Percentiles rank a stretch among this genome's conserved stretches.
Conservation (phyloP, 1,139 yeast genomes). For the Yamadazyma sp. region DNA sequence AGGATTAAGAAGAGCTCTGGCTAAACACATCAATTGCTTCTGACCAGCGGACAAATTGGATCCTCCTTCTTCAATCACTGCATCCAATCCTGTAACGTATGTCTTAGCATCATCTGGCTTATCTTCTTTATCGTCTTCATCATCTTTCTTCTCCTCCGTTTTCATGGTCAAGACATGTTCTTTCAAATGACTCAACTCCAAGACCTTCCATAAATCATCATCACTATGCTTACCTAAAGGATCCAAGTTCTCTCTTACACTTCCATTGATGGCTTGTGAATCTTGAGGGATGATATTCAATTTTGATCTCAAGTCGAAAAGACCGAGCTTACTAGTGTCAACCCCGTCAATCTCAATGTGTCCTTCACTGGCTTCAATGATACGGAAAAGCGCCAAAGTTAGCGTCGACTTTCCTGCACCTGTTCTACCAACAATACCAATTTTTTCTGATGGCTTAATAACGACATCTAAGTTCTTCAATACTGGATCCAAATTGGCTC, state of each 20-base stretch:
- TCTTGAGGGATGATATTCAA: conserved; percentile 43
- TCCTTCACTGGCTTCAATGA: conserved; percentile 35
- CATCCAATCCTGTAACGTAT: conserved; percentile 13
- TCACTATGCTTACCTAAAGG: conserved; percentile 31
- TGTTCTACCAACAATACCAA: conserved; percentile 44
- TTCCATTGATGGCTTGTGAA: conserved; percentile 36
- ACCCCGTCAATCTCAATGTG: conserved; percentile 32
- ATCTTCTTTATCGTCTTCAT: conserved; percentile 20
- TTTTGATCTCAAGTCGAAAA: conserved; percentile 33
- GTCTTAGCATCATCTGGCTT: conserved; percentile 1
- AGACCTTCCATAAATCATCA: conserved; percentile 32
- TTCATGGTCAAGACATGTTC: conserved; percentile 32
- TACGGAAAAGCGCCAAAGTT: conserved; percentile 38
- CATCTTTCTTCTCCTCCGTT: conserved; percentile 23
- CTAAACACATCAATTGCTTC: conserved; percentile 37
- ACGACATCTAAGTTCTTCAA: conserved; percentile 27
- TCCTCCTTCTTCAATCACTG: conserved; percentile 29
- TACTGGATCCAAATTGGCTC: conserved; percentile 38
- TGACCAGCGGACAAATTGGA: conserved; percentile 39
- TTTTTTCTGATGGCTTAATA: conserved; percentile 33
- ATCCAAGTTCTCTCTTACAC: conserved; percentile 37
- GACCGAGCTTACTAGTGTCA: conserved; percentile 31
- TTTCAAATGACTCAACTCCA: conserved; percentile 37
- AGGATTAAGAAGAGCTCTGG: conserved; percentile 35
- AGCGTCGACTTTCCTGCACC: conserved; percentile 44